Conservation (phyloP, 495 filamentous ascomycete species). For the Aspergillus bridgeri region DNA sequence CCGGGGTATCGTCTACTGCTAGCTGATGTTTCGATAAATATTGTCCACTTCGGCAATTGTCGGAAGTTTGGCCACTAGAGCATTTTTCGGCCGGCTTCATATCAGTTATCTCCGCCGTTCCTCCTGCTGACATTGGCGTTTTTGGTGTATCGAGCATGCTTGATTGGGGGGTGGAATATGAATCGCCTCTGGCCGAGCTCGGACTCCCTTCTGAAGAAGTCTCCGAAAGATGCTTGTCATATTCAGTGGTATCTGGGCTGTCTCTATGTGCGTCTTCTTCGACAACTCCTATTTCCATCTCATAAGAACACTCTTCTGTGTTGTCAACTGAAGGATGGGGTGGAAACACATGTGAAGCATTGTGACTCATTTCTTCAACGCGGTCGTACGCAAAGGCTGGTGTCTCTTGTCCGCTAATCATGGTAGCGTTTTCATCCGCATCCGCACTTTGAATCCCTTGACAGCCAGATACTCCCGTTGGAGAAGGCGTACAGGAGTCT, state of each 20-base stretch:
- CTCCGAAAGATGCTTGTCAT: background rate
- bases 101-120: background rate
- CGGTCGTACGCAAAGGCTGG: background rate
- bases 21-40: slow-evolving; percentile 3
- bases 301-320: background rate
- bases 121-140: background rate
- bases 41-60: background rate
- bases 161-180: background rate
- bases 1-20: background rate
- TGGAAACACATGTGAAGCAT: background rate
- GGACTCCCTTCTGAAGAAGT: background rate
- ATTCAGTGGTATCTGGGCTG: background rate
- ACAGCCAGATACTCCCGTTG: background rate
- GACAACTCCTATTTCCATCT: background rate
- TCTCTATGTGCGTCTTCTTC: background rate
- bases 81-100: background rate
- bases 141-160: background rate
- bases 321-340: background rate
- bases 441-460: background rate
- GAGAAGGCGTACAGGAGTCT: background rate
- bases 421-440: background rate
- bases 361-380: background rate
- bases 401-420: background rate
- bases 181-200: background rate
- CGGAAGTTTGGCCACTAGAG: background rate